phyloP scores from a whole-genome alignment of 2,329 filamentous ascomycete species.

The Dactylellina drechsleri region DNA sequence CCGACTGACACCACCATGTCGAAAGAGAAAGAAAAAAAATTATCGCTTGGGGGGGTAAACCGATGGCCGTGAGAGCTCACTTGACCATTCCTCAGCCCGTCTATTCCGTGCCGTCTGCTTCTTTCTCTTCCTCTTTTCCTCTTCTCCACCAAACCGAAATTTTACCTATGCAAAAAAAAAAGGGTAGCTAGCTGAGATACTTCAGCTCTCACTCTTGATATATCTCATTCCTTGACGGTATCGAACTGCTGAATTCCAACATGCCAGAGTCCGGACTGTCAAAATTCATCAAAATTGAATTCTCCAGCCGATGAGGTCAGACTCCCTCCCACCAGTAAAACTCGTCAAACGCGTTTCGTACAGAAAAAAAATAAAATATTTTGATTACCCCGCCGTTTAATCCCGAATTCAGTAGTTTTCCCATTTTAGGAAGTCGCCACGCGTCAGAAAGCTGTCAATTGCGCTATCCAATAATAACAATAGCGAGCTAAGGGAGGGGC shows the following conservation, averaged over 20 bases:
- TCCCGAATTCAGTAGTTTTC: constrained; percentile 30
- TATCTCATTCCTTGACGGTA: not conserved
- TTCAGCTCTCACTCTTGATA: constrained; percentile 1
- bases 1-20: not conserved
- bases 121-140: not conserved
- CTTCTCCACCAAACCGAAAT: not conserved
- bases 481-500: no score
- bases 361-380: constrained; percentile 7
- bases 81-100: constrained; percentile 19
- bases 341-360: constrained; percentile 5
- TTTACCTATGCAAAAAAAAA: no score
- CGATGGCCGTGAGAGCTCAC: constrained; percentile 34
- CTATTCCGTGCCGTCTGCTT: constrained; percentile 13
- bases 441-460: constrained; percentile 40
- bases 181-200: no score
- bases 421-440: constrained; percentile 25
- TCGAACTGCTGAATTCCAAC: not conserved
- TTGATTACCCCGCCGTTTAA: constrained; percentile 46
- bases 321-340: constrained; percentile 1
- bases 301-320: constrained; percentile 8
- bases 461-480: constrained; percentile 14
- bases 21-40: constrained; percentile 26
- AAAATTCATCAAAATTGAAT: no score
- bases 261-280: no score
- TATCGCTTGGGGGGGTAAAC: constrained; percentile 25